Percentiles rank a stretch among this genome's conserved stretches.
Evolutionary conservation across 164 flowering plant species (phyloP).

Genomic region (Macadamia integrifolia): DNA sequence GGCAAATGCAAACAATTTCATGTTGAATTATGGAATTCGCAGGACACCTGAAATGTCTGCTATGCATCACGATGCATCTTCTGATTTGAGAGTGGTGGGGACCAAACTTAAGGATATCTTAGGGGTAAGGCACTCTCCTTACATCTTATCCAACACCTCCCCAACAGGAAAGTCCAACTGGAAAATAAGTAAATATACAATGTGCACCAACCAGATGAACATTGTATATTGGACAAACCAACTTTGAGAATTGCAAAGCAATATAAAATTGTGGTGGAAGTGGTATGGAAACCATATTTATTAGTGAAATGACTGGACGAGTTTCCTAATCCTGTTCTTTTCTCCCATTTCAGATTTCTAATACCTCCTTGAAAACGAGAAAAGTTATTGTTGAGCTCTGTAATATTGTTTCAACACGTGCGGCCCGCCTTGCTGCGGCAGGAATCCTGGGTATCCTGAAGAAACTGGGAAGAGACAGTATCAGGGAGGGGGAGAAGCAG

Average conservation of each 20-base stretch:
- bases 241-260: background rate
- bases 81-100: slow-evolving; percentile 80
- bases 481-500: slow-evolving; percentile 48
- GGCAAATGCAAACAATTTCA: background rate
- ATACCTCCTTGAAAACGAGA: slow-evolving; percentile 69
- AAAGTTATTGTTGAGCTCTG: slow-evolving; percentile 72
- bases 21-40: slow-evolving; percentile 20
- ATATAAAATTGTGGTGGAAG: background rate
- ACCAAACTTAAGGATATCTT: slow-evolving; percentile 70
- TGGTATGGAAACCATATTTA: background rate
- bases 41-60: slow-evolving; percentile 98
- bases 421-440: slow-evolving; percentile 84
- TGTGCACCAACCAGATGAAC: too few relatives aligned
- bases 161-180: background rate
- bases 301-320: too few relatives aligned
- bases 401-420: slow-evolving; percentile 74
- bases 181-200: too few relatives aligned
- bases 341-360: slow-evolving; percentile 45
- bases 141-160: background rate
- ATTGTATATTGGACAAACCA: background rate
- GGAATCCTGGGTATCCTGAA: slow-evolving; percentile 86
- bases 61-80: slow-evolving; percentile 85
- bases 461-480: slow-evolving; percentile 75
- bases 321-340: too few relatives aligned
- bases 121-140: slow-evolving; percentile 43